Conservation (phyloP, 2,329 filamentous ascomycete genomes). For the Pseudogymnoascus sp. region DNA sequence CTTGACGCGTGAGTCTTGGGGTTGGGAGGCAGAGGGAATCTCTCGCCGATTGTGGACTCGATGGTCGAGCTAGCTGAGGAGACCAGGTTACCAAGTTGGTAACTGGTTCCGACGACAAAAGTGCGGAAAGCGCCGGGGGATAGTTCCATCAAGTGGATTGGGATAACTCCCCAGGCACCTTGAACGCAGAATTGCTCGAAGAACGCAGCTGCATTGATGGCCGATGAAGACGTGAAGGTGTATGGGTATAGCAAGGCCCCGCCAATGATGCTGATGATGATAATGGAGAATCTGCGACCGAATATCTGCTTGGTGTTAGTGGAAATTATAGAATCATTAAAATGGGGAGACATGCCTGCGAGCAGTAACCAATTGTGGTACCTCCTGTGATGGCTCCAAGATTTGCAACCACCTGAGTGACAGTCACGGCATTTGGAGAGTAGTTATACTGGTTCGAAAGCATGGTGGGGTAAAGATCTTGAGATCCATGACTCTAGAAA, state of each 20-base stretch:
- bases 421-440: constrained; percentile 42
- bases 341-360: constrained; percentile 35
- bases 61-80: constrained; percentile 68
- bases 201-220: constrained; percentile 72
- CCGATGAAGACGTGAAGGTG: constrained; percentile 55
- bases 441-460: constrained; percentile 46
- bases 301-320: constrained; percentile 37
- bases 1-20: constrained; percentile 31
- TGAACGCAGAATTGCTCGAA: constrained; percentile 77
- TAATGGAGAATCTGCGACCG: constrained; percentile 62
- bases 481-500: constrained; percentile 23
- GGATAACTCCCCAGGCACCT: constrained; percentile 68
- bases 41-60: constrained; percentile 66
- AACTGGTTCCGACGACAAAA: constrained; percentile 63
- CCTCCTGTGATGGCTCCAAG: constrained; percentile 64
- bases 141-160: constrained; percentile 68
- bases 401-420: constrained; percentile 67
- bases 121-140: constrained; percentile 64
- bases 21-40: constrained; percentile 61
- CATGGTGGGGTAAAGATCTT: constrained; percentile 55
- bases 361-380: constrained; percentile 57
- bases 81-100: constrained; percentile 71
- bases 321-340: neutral
- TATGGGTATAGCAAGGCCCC: constrained; percentile 80
- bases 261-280: constrained; percentile 56